A percentile compares a stretch with the other conserved stretches of the same genome.
Conservation (phyloP, 192 early-diverging fungal species). For the Diversispora epigaea region DNA sequence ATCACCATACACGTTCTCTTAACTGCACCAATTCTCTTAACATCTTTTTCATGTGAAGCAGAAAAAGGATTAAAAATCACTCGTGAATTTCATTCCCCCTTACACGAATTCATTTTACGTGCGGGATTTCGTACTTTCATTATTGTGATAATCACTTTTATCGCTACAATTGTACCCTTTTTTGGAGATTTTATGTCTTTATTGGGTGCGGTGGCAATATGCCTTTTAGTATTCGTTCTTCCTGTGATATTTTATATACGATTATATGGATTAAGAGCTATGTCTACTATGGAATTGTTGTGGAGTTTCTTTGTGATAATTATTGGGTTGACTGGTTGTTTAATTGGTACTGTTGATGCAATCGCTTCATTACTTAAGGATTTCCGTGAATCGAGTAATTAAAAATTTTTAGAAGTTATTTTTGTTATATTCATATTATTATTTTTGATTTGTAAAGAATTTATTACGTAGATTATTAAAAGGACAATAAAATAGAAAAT, state of each 20-base stretch:
- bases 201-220: slow-evolving; percentile 81
- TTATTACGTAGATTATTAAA: no score
- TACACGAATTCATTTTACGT: slow-evolving; percentile 58
- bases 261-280: slow-evolving; percentile 62
- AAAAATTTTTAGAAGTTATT: no score
- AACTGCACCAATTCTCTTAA: slow-evolving; percentile 75
- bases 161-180: slow-evolving; percentile 71
- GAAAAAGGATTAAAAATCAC: slow-evolving; percentile 68
- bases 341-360: slow-evolving; percentile 67
- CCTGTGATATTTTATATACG: slow-evolving; percentile 77
- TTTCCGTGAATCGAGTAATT: slow-evolving; percentile 10
- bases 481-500: no score
- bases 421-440: no score
- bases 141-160: slow-evolving; percentile 53
- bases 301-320: slow-evolving; percentile 55
- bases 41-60: slow-evolving; percentile 70
- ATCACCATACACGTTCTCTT: slow-evolving; percentile 83
- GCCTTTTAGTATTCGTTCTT: slow-evolving; percentile 79
- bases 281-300: slow-evolving; percentile 50
- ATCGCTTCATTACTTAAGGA: slow-evolving; percentile 60
- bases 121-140: slow-evolving; percentile 54
- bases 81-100: slow-evolving; percentile 48
- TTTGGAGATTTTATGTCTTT: slow-evolving; percentile 79
- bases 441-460: no score
- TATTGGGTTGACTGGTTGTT: slow-evolving; percentile 61